Evolutionary conservation across 2,329 filamentous ascomycete genomes (phyloP).

Genomic region (Diatrype stigma): DNA sequence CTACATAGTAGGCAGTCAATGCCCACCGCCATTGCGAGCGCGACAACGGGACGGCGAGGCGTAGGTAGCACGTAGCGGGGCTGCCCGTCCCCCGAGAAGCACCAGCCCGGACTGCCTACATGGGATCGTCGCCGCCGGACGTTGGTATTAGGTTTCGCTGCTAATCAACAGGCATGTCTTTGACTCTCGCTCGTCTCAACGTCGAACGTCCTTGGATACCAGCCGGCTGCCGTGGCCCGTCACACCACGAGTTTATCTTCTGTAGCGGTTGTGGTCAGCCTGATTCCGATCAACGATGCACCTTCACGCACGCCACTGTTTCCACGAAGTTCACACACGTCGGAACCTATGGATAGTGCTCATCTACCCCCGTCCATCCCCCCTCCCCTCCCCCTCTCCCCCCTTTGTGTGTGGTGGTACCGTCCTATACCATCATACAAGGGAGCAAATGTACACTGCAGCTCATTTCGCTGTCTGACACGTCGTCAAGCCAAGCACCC

Average conservation of each 20-base stretch:
- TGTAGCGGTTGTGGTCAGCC: constrained; percentile 1
- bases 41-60: constrained; percentile 20
- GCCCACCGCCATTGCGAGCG: constrained; percentile 22
- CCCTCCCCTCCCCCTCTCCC: not conserved
- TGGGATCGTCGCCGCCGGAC: constrained; percentile 7
- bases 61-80: constrained; percentile 20
- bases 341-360: not conserved
- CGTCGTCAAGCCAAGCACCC: not conserved
- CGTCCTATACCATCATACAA: not conserved
- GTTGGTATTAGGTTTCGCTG: constrained; percentile 7
- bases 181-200: constrained; percentile 10
- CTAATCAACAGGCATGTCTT: constrained; percentile 1
- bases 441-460: not conserved
- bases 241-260: constrained; percentile 12
- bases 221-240: constrained; percentile 8
- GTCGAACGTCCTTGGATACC: constrained; percentile 6
- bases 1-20: constrained; percentile 9
- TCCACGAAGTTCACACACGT: not conserved
- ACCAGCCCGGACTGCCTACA: constrained; percentile 14
- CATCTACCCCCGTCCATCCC: too few species aligned
- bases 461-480: not conserved
- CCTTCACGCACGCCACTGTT: constrained; percentile 1
- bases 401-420: not conserved
- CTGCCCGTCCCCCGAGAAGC: constrained; percentile 16
- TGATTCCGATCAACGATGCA: constrained; percentile 5